Conservation (phyloP, 495 filamentous ascomycete genomes). For the Mytilinidion resinicola region DNA sequence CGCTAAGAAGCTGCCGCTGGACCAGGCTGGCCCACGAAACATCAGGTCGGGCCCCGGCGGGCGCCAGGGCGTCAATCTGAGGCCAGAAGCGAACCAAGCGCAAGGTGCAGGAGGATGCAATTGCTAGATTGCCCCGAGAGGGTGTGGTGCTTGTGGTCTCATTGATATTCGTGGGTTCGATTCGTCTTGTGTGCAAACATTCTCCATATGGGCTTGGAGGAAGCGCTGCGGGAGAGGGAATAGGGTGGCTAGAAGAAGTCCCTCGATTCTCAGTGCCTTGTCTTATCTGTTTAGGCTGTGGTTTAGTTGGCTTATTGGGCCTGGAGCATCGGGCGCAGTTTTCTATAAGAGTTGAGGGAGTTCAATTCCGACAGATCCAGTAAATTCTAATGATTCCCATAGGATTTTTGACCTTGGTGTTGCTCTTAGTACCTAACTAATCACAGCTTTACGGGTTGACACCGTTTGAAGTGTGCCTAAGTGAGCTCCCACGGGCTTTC, state of each 20-base stretch:
- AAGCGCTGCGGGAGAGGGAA: neutral
- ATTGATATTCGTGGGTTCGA: slow-evolving; percentile 1
- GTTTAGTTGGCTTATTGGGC: neutral
- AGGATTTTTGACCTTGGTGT: neutral
- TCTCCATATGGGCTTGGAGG: neutral
- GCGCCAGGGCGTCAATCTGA: slow-evolving; percentile 72
- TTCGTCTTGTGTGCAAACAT: neutral
- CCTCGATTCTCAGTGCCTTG: neutral
- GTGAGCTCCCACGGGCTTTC: no score
- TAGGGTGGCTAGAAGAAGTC: neutral
- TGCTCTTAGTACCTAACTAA: no score
- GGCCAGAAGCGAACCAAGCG: slow-evolving; percentile 69
- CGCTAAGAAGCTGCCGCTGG: slow-evolving; percentile 91
- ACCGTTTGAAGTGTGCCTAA: no score
- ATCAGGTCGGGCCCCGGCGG: slow-evolving; percentile 57
- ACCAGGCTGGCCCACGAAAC: slow-evolving; percentile 84
- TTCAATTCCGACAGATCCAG: neutral
- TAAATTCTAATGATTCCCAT: slow-evolving; percentile 8
- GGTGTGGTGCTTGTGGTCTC: neutral
- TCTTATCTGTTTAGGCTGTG: neutral
- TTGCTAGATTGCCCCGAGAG: slow-evolving; percentile 47
- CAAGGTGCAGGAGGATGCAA: slow-evolving; percentile 68
- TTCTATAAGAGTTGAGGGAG: neutral
- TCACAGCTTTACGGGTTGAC: no score
- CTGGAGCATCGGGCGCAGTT: slow-evolving; percentile 3